Evolutionary conservation across 2,329 filamentous ascomycete species (phyloP).

Genomic region (Neurospora sp.): DNA sequence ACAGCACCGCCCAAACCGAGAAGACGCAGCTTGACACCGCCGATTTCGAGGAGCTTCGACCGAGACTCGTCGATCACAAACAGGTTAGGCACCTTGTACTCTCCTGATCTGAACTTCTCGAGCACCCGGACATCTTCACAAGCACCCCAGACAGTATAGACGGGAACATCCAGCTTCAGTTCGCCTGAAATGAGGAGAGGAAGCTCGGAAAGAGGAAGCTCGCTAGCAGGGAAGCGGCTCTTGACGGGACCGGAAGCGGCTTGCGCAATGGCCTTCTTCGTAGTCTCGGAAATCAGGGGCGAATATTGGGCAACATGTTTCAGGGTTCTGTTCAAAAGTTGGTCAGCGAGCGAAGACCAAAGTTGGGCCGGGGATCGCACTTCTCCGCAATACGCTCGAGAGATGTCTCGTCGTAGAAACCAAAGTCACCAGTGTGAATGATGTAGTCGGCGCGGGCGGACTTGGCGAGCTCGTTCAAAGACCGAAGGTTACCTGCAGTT

Average conservation of each 20-base stretch:
- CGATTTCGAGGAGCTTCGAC: conserved; percentile 87
- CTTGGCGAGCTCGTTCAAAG: conserved; percentile 91
- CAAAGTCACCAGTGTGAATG: conserved; percentile 97
- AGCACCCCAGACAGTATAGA: conserved; percentile 98
- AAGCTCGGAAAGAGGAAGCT: conserved; percentile 87
- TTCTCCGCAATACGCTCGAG: conserved; percentile 97
- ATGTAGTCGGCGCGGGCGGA: conserved; percentile 94
- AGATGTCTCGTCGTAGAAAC: conserved; percentile 95
- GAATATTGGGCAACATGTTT: conserved; percentile 99
- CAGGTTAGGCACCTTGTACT: conserved; percentile 96
- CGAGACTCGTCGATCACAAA: conserved; percentile 98
- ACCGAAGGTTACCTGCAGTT: conserved; percentile 74
- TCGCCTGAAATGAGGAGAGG: conserved; percentile 79
- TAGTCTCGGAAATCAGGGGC: conserved; percentile 72
- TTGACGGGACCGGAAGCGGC: conserved; percentile 72
- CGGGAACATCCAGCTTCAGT: conserved; percentile 85
- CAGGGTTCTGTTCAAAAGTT: conserved; percentile 55
- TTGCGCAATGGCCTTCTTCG: conserved; percentile 57
- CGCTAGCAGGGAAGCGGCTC: conserved; percentile 67
- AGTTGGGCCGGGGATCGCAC: conserved; percentile 34
- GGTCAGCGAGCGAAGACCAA: conserved; percentile 9
- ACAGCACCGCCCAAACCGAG: conserved; percentile 91
- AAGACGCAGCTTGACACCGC: conserved; percentile 89
- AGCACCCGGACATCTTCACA: conserved; percentile 96
- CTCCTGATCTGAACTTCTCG: conserved; percentile 92